phyloP scores from a whole-genome alignment of 164 flowering plant genomes.

The Aristolochia contorta region DNA sequence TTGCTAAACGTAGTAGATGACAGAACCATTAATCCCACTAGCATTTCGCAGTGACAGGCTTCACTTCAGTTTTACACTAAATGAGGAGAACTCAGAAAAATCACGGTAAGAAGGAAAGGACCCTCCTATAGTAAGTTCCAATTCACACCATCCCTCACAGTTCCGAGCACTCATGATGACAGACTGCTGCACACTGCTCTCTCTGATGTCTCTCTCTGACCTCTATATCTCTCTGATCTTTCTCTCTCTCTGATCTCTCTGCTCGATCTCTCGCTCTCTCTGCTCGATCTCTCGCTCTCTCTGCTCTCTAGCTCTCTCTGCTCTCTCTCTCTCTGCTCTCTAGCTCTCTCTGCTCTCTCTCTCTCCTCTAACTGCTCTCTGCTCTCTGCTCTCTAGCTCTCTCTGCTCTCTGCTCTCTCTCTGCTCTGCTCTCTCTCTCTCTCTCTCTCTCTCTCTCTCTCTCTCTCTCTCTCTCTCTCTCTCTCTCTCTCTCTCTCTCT shows the following conservation, averaged over 20 bases:
- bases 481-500: slow-evolving; percentile 1
- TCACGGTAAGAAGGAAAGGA: not conserved
- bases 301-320: no score
- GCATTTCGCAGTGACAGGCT: no score
- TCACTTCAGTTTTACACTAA: no score
- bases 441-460: slow-evolving; percentile 5
- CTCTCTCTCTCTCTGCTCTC: no score
- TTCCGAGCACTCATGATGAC: no score
- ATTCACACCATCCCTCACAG: not conserved
- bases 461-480: slow-evolving; percentile 2
- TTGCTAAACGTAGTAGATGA: no score
- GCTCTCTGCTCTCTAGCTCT: not conserved
- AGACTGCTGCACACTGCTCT: not conserved
- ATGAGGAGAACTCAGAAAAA: not conserved
- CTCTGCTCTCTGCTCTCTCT: not conserved
- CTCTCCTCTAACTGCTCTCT: no score
- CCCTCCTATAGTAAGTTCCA: not conserved
- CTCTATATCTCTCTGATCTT: not conserved
- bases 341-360: no score
- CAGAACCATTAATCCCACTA: no score
- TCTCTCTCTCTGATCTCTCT: not conserved
- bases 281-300: no score
- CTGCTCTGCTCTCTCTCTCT: not conserved
- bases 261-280: no score
- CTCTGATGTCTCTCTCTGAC: slow-evolving; percentile 1